Evolutionary conservation across 2,329 filamentous ascomycete genomes (phyloP), one percentile per base, ranked within the genome.

Genomic region (Colletotrichum phormii): DNA sequence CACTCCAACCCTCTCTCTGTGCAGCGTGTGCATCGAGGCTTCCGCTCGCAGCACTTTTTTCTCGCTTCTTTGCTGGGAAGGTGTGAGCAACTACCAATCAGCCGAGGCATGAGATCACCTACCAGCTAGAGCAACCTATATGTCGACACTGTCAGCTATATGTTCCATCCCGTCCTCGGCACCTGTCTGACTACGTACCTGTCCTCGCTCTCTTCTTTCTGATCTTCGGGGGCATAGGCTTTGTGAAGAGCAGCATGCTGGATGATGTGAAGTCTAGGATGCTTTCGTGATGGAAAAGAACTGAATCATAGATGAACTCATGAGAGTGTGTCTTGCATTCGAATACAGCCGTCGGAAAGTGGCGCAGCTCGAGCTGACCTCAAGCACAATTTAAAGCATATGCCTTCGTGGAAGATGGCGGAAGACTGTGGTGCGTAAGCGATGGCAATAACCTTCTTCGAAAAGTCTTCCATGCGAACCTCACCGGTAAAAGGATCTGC

Each of bases 1-100:
- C 87, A 89, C 29, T 85, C 82, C 53, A 86, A 80, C 65, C 82
- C 81, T 57, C 84, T 82, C 77, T 89, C 87, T 46, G 79, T 75
- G 77, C 87, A 89, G 51, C 87, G 86, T 26, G 83, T 81, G 76
- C 87, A 89, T 58, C 81, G 80, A 4, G 87, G 87, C 7, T 86
- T 84, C 55, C 79, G 81, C 78, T 89, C 87, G 76, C 89, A 86
- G 75, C 87, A 89, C 79, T 89, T 89, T 77, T 89, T 89, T 78
- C 89, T 89, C 87, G 89, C 72, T 75, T 37, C 15, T 42, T 49
- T 31, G 69, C 64, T 57, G 71, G 54, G 29, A 26, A 37, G 42
- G 42, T 49, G 42, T 49, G 4, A 49, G 18, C 18, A 49, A 18
- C 15, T 49, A 49, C 18, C 42, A 49, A 49, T 49, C 42, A 49